A percentile compares a stretch with the other conserved stretches of the same genome.
Conservation (phyloP, 257 asterid species). For the Solanum dulcamara region DNA sequence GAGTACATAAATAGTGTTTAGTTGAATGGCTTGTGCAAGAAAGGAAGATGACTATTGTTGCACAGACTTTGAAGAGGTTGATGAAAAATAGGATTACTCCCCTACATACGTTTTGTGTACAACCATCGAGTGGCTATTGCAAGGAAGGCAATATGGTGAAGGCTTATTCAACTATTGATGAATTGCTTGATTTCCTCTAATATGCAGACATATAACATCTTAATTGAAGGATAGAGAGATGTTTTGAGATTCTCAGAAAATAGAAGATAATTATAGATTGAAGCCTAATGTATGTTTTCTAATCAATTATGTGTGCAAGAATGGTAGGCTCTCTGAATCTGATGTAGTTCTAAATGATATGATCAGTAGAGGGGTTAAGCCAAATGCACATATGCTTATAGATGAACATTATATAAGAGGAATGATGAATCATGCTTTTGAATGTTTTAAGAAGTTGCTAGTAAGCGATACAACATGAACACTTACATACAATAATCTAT, state of each 20-base stretch:
- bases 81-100: background rate
- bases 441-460: conserved; percentile 40
- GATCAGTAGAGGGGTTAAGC: conserved; percentile 10
- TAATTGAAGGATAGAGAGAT: conserved; percentile 47
- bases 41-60: conserved; percentile 41
- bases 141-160: conserved; percentile 34
- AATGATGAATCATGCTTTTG: conserved; percentile 25
- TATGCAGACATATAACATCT: conserved; percentile 54
- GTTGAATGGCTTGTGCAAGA: conserved; percentile 48
- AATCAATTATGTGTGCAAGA: conserved; percentile 43
- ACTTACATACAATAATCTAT: conserved; percentile 48
- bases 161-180: conserved; percentile 30
- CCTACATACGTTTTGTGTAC: conserved; percentile 37
- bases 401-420: conserved; percentile 40
- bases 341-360: background rate
- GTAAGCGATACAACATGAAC: conserved; percentile 29
- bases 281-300: conserved; percentile 50
- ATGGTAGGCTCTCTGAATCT: background rate
- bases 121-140: conserved; percentile 49
- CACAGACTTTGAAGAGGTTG: conserved; percentile 34
- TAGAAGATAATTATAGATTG: conserved; percentile 35
- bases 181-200: conserved; percentile 45
- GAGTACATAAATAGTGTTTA: conserved; percentile 35
- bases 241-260: conserved; percentile 55
- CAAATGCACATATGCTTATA: conserved; percentile 53